phyloP scores from a whole-genome alignment of 2,329 filamentous ascomycete genomes.

The Aspergillus neotritici region DNA sequence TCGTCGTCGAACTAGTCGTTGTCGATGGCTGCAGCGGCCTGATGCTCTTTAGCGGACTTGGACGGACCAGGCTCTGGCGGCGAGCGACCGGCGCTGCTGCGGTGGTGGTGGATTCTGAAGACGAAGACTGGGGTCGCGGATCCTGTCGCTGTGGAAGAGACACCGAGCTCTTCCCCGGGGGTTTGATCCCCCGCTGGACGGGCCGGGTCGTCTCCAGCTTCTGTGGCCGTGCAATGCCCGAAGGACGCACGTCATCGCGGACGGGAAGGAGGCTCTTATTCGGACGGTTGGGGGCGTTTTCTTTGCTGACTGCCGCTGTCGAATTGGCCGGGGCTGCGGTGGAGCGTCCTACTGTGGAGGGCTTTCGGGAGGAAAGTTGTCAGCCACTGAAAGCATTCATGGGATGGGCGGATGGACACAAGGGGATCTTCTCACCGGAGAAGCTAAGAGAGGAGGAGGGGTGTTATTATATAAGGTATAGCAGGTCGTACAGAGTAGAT shows the following conservation, averaged over 20 bases:
- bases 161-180: slow-evolving; percentile 9
- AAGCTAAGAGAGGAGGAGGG: neutral
- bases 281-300: slow-evolving; percentile 14
- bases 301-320: slow-evolving; percentile 11
- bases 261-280: slow-evolving; percentile 26
- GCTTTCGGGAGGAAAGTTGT: slow-evolving; percentile 14
- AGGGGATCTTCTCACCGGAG: neutral
- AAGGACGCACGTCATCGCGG: slow-evolving; percentile 16
- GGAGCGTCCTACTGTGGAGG: slow-evolving; percentile 20
- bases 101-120: neutral
- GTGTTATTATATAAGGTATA: neutral
- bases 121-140: too few species aligned
- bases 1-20: slow-evolving; percentile 12
- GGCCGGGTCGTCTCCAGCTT: slow-evolving; percentile 14
- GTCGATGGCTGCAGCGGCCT: slow-evolving; percentile 4
- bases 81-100: slow-evolving; percentile 13
- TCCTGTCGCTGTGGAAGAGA: slow-evolving; percentile 7
- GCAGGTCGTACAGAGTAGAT: too few species aligned
- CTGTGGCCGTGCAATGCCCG: slow-evolving; percentile 15
- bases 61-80: slow-evolving; percentile 28
- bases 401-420: slow-evolving; percentile 6
- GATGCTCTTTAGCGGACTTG: slow-evolving; percentile 17
- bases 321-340: slow-evolving; percentile 11
- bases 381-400: slow-evolving; percentile 9
- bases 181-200: slow-evolving; percentile 13